Percentiles rank a stretch among this genome's conserved stretches.
phyloP scores from a whole-genome alignment of 108 stramenopile species.

The Discostella pseudostelligera region DNA sequence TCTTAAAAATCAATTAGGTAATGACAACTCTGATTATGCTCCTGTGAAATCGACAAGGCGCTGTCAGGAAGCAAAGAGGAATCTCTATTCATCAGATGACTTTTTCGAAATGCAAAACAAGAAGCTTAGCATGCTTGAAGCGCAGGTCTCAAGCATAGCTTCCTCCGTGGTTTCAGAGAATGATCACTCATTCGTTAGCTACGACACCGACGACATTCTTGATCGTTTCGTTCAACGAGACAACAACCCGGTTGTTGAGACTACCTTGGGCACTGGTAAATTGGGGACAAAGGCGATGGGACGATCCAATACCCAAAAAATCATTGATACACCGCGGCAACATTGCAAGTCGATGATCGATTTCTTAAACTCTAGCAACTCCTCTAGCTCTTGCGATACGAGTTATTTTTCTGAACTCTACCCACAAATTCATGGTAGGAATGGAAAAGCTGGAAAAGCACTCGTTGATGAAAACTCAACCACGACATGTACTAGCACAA shows the following conservation, averaged over 20 bases:
- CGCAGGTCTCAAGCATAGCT: background rate
- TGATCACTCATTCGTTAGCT: slow-evolving; percentile 2
- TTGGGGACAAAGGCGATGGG: too few species aligned
- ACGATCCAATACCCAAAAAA: too few species aligned
- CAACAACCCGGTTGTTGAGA: background rate
- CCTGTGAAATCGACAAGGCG: background rate
- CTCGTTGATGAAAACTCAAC: background rate
- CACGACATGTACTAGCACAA: background rate
- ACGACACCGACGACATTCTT: background rate
- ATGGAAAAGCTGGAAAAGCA: background rate
- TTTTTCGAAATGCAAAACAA: slow-evolving; percentile 6
- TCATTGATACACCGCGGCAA: too few species aligned
- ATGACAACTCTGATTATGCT: background rate
- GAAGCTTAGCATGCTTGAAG: slow-evolving; percentile 3
- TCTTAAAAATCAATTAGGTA: background rate
- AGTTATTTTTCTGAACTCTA: too few species aligned
- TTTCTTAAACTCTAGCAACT: too few species aligned
- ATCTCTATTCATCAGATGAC: background rate
- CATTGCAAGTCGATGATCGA: too few species aligned
- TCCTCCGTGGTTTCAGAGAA: slow-evolving; percentile 2
- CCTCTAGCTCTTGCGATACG: too few species aligned
- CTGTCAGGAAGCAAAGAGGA: background rate
- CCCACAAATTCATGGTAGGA: background rate
- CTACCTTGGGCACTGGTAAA: too few species aligned
- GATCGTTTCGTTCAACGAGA: background rate